Conservation (phyloP, 495 filamentous ascomycete genomes). For the Cairneyella variabilis region DNA sequence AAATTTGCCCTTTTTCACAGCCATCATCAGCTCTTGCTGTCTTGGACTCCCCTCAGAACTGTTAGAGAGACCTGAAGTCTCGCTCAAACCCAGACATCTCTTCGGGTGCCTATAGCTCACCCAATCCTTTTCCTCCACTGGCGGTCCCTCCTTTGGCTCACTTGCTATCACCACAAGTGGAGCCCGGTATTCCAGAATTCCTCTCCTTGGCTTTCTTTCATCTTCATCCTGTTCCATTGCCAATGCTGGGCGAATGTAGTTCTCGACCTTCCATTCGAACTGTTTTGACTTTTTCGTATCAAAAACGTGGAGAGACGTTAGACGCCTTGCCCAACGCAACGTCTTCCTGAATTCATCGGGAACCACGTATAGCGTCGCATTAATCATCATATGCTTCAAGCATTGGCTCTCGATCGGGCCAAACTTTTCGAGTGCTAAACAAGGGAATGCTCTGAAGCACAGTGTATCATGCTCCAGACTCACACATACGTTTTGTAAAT, state of each 20-base stretch:
- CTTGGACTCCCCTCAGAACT: neutral
- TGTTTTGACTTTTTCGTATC: no score
- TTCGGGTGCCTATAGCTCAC: neutral
- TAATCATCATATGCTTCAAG: no score
- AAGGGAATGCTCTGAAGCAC: no score
- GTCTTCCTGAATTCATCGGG: no score
- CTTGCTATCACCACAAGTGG: neutral
- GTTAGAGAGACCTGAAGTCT: no score
- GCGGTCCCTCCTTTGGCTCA: neutral
- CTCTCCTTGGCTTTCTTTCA: neutral
- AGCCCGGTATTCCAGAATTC: neutral
- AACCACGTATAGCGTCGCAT: no score
- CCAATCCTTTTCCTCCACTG: neutral
- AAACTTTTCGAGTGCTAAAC: no score
- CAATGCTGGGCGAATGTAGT: no score
- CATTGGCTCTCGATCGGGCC: no score
- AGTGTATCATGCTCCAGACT: neutral
- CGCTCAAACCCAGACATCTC: neutral
- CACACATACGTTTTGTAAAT: neutral
- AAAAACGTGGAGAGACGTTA: no score
- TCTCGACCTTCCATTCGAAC: no score
- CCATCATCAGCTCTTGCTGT: neutral
- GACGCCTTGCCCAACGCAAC: no score
- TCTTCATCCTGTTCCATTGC: neutral
- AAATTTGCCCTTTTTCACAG: neutral